These are phyloP conservation scores for Exophiala aquamarina DNA, from an alignment of 2,329 filamentous ascomycete genomes.

Conservation along the genomic window DNA sequence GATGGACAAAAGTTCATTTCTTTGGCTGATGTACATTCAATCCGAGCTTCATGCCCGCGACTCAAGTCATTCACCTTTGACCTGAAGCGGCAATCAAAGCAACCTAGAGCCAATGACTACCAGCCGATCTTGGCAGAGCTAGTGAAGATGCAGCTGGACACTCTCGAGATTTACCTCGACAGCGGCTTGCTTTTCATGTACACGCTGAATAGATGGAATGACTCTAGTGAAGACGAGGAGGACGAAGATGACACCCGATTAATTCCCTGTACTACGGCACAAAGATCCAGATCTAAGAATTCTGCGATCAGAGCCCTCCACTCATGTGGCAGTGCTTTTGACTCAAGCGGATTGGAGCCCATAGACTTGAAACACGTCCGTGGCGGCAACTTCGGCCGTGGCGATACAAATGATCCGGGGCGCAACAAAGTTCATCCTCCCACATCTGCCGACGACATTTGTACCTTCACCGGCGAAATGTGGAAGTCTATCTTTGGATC, in stretches of 20 bases:
- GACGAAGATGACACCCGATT: background rate
- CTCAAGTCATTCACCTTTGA: conserved; percentile 21
- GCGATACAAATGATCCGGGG: background rate
- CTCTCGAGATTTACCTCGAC: conserved; percentile 25
- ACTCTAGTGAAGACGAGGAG: conserved; percentile 1
- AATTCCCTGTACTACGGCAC: background rate
- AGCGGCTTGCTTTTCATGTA: conserved; percentile 3
- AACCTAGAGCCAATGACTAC: conserved; percentile 11
- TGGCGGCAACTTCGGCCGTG: too few species aligned
- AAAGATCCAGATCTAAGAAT: too few species aligned
- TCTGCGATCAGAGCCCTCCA: background rate
- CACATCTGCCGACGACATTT: conserved; percentile 9
- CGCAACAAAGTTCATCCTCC: conserved; percentile 9
- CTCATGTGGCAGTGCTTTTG: conserved; percentile 5
- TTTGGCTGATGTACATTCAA: conserved; percentile 10
- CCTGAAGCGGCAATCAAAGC: conserved; percentile 10
- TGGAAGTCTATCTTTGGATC: conserved; percentile 23
- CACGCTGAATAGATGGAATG: background rate
- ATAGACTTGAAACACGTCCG: background rate
- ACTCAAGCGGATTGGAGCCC: background rate
- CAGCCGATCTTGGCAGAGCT: conserved; percentile 13
- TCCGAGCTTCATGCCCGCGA: conserved; percentile 15
- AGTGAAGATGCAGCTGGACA: conserved; percentile 14
- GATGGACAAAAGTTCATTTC: conserved; percentile 1
- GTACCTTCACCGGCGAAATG: conserved; percentile 5